Conservation (phyloP, 1,139 yeast genomes). For the Yamadazyma conglobata region DNA sequence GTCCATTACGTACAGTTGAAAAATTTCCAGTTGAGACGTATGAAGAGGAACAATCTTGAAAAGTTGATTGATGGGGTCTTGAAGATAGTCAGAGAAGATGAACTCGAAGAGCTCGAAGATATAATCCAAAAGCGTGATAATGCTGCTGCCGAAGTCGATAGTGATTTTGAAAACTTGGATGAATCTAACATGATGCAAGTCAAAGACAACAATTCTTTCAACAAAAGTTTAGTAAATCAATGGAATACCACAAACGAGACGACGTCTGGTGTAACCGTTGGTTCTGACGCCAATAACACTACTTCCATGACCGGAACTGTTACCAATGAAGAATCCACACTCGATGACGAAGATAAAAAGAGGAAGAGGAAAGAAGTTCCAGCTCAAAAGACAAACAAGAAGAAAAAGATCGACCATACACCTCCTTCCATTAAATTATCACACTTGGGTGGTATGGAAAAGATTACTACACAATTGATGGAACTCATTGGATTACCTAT, state of each 20-base stretch:
- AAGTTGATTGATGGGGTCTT: constrained; percentile 57
- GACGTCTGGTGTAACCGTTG: constrained; percentile 9
- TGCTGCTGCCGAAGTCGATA: constrained; percentile 19
- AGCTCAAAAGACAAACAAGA: constrained; percentile 23
- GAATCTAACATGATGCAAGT: constrained; percentile 57
- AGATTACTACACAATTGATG: constrained; percentile 76
- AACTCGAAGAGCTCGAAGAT: constrained; percentile 36
- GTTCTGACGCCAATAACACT: constrained; percentile 3
- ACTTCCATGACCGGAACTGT: constrained; percentile 1
- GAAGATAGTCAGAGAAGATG: constrained; percentile 44
- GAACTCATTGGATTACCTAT: constrained; percentile 91
- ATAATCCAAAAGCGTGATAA: constrained; percentile 30
- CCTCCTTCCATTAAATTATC: constrained; percentile 69
- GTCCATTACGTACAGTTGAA: constrained; percentile 53
- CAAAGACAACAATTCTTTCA: constrained; percentile 60
- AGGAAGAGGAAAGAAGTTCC: constrained; percentile 31
- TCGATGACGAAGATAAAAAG: constrained; percentile 19
- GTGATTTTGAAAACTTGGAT: constrained; percentile 39
- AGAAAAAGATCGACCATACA: constrained; percentile 53
- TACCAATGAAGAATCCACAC: constrained; percentile 14
- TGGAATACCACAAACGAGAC: constrained; percentile 40
- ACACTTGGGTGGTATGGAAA: constrained; percentile 87
- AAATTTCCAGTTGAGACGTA: constrained; percentile 64
- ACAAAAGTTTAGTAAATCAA: constrained; percentile 67
- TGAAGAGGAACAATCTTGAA: constrained; percentile 55